These are phyloP conservation scores for Talaromyces sp. DNA, from an alignment of 2,329 filamentous ascomycete genomes.

Conservation along the genomic window DNA sequence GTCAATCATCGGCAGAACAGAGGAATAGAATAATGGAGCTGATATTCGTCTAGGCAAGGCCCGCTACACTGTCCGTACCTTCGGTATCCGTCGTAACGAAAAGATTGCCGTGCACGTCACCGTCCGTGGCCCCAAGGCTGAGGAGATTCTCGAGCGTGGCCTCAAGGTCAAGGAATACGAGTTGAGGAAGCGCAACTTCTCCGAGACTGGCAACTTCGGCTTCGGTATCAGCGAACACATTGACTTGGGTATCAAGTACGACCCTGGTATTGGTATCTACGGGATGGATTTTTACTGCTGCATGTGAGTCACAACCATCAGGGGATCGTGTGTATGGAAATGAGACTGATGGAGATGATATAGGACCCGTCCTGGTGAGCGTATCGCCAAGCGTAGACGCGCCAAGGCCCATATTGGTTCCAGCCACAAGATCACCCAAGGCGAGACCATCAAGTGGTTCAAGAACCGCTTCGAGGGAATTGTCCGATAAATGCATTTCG, in stretches of 20 bases:
- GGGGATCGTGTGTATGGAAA: too few relatives aligned
- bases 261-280: constrained; percentile 97
- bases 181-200: constrained; percentile 99
- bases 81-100: constrained; percentile 99
- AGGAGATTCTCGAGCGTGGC: constrained; percentile 99
- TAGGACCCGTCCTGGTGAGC: constrained; percentile 93
- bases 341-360: background rate
- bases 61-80: constrained; percentile 99
- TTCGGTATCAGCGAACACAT: constrained; percentile 99
- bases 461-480: constrained; percentile 96
- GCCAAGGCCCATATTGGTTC: constrained; percentile 82
- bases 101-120: constrained; percentile 99
- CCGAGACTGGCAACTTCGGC: constrained; percentile 98
- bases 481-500: constrained; percentile 73
- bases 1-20: background rate
- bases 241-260: constrained; percentile 99
- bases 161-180: constrained; percentile 99
- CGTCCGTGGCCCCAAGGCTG: constrained; percentile 97
- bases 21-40: constrained; percentile 18
- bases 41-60: constrained; percentile 75
- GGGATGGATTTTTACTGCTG: constrained; percentile 99
- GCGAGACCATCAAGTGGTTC: constrained; percentile 98
- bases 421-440: constrained; percentile 88
- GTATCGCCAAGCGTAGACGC: constrained; percentile 92
- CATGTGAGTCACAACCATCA: constrained; percentile 64